These are phyloP conservation scores for Penicillium subrubescens DNA, from an alignment of 495 filamentous ascomycete genomes.

Conservation along the genomic window DNA sequence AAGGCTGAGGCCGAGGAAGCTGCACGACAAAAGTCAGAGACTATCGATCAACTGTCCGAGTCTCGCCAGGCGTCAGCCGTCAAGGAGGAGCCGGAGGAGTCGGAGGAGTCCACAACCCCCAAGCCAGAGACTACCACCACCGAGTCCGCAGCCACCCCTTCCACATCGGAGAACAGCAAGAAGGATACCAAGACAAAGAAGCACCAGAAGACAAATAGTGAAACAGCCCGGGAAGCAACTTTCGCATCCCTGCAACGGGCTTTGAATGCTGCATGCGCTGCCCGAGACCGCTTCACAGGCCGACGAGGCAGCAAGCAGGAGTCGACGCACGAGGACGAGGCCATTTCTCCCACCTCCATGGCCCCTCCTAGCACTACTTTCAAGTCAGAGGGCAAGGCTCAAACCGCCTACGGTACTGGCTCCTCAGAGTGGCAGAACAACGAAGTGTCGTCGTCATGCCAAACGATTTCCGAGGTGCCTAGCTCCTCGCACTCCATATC, in stretches of 20 bases:
- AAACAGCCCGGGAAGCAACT: constrained; percentile 46
- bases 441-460: constrained; percentile 30
- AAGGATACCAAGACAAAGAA: constrained; percentile 27
- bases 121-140: constrained; percentile 31
- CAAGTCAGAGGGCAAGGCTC: constrained; percentile 16
- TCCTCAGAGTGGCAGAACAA: constrained; percentile 39
- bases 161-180: constrained; percentile 29
- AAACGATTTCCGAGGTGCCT: constrained; percentile 28
- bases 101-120: constrained; percentile 34
- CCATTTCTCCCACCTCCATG: constrained; percentile 40
- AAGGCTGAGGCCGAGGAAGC: constrained; percentile 51
- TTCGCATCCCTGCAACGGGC: constrained; percentile 50
- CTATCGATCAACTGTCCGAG: constrained; percentile 28
- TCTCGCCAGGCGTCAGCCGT: constrained; percentile 25
- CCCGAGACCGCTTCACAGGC: constrained; percentile 37
- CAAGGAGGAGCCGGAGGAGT: constrained; percentile 32
- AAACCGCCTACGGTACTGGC: constrained; percentile 22
- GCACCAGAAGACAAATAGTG: constrained; percentile 46
- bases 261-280: constrained; percentile 47
- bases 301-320: constrained; percentile 26
- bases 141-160: constrained; percentile 10
- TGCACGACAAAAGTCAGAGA: constrained; percentile 38
- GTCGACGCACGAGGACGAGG: constrained; percentile 19
- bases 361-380: constrained; percentile 25
- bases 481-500: constrained; percentile 20